Percentiles rank a stretch among this genome's conserved stretches.
Evolutionary conservation across 1,139 yeast genomes (phyloP).

Genomic region (Diutina mesorugosa): DNA sequence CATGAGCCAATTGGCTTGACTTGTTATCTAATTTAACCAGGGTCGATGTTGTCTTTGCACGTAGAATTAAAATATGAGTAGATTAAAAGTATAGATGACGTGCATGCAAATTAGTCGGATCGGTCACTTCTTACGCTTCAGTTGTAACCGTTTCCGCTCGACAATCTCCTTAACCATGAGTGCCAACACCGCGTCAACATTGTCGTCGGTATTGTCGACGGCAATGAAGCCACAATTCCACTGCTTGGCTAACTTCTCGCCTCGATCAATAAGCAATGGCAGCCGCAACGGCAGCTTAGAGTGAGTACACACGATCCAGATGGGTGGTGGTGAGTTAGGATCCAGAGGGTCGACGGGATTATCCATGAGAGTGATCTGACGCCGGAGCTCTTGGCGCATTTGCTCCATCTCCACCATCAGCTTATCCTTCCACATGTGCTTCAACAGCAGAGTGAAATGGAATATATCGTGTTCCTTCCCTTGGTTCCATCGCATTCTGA

Average conservation of each 20-base stretch:
- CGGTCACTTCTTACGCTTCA: neutral
- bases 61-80: no score
- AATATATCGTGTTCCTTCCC: slow-evolving; percentile 59
- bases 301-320: slow-evolving; percentile 55
- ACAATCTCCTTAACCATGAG: slow-evolving; percentile 46
- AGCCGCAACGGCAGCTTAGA: slow-evolving; percentile 40
- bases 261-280: slow-evolving; percentile 43
- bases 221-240: slow-evolving; percentile 60
- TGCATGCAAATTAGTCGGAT: neutral
- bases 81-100: neutral
- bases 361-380: slow-evolving; percentile 8
- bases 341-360: slow-evolving; percentile 30
- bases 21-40: no score
- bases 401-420: neutral
- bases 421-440: slow-evolving; percentile 18
- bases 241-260: slow-evolving; percentile 36
- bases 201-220: slow-evolving; percentile 34
- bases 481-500: slow-evolving; percentile 39
- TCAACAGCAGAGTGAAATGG: slow-evolving; percentile 43
- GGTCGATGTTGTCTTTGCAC: no score
- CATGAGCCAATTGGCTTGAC: no score
- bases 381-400: slow-evolving; percentile 7
- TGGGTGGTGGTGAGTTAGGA: slow-evolving; percentile 51
- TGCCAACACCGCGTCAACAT: slow-evolving; percentile 43
- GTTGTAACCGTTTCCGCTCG: slow-evolving; percentile 17